Evolutionary conservation across 768 basidiomycete species (phyloP), one percentile per base, ranked within the genome.

Genomic region (Kwoniella sp.): DNA sequence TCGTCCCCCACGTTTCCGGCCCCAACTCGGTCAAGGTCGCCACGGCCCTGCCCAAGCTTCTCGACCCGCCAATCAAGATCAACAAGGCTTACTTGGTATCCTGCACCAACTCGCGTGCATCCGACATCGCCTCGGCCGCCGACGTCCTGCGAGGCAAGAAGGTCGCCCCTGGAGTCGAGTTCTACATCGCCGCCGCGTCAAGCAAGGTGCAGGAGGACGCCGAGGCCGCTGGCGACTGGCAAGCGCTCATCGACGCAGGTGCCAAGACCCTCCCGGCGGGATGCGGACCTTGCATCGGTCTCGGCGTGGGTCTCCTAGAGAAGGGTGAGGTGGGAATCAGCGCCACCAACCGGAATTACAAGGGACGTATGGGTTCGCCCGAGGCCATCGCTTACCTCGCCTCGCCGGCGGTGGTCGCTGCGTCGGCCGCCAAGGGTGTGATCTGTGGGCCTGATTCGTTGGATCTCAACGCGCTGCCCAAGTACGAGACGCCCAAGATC

Each of bases 31-130:
- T 98, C 73, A 99, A 99, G 75, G 74, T 98, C 42, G 88, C 92
- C n/a, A 98, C 84, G 0, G 87, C 95, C 0, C 81, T 99, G 0
- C 88, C 93, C 0, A 78, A 80, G n/a, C 81, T 99, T 11, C 84
- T 86, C 63, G 77, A 81, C 27, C 77, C 79, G 22, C 81, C 79
- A 28, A 86, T 98, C 63, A 76, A 81, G 23, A 95, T 99, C 69
- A 82, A 99, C 64, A 99, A 99, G 75, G 95, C 95, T 0, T 99
- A 99, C 76, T 87, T 99, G 50, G 89, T 99, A 53, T 90, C 88
- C 62, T 99, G 95, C 74, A 98, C 95, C 51, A 99, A 99, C 76
- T 90, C 93, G 1, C 86, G 95, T 33, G 87, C 86, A 2, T 95
- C 92, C 0, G 95, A 99, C 61, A 85, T 99, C 51, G 83, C 88